Evolutionary conservation across 2,329 filamentous ascomycete genomes (phyloP).

Genomic region (Pseudomassariella vexata): DNA sequence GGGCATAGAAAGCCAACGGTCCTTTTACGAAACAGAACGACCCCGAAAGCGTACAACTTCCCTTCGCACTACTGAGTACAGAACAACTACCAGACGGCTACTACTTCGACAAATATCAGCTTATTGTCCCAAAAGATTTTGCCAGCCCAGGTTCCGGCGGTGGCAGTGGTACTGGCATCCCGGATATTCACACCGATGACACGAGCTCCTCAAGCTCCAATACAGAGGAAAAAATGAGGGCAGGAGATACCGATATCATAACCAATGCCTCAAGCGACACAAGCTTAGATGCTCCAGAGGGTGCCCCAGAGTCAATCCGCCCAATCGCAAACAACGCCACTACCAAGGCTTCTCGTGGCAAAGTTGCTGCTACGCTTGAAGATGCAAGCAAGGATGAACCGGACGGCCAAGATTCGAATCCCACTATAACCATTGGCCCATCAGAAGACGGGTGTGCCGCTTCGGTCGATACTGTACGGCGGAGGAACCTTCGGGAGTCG

Average conservation of each 20-base stretch:
- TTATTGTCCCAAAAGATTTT: constrained; percentile 2
- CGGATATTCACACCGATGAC: not conserved
- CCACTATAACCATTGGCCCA: not conserved
- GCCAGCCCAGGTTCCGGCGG: not conserved
- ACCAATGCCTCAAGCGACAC: constrained; percentile 1
- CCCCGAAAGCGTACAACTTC: not conserved
- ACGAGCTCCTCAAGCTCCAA: not conserved
- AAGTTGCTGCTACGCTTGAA: not conserved
- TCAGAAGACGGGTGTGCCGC: not conserved
- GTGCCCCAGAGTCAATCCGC: constrained; percentile 1
- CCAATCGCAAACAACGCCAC: not conserved
- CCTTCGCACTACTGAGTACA: not conserved
- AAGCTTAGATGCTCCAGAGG: not conserved
- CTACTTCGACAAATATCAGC: constrained; percentile 1
- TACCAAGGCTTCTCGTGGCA: not conserved
- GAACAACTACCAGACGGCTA: constrained; percentile 2
- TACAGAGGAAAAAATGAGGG: not conserved
- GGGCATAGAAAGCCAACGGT: not conserved
- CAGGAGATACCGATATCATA: not conserved
- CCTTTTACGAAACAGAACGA: constrained; percentile 1
- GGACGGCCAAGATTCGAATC: not conserved
- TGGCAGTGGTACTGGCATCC: constrained; percentile 1
- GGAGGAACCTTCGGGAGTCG: not conserved
- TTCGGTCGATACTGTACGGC: not conserved
- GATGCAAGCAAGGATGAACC: constrained; percentile 1